Base-by-base conservation (phyloP, 169 alveolate species). In the Babesia divergens region DNA sequence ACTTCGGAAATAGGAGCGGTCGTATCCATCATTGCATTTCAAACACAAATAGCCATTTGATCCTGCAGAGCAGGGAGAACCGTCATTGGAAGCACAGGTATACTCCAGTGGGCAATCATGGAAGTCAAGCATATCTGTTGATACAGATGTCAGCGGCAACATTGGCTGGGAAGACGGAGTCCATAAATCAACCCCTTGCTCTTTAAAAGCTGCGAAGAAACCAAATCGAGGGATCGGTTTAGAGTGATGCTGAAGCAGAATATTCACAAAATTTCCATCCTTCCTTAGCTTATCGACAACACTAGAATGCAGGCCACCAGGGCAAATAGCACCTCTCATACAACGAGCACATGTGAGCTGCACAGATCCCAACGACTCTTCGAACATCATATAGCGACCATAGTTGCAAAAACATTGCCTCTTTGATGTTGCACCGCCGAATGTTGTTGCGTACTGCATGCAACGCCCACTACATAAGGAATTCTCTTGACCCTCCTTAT, bases 401-500 rank as follows among this genome's bases (percentile, higher is more conserved):
- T 62, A 75, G 26, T 66, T 50, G 79, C 93, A 88, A 72, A 88
- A 88, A 50, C 93, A 88, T 32, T 88, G 93, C 58, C 77, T 88
- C 69, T 74, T 68, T 32, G 88, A 81, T 29, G 80, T 79, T 6
- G 93, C 83, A 3, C 93, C 93, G 42, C 84, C 83, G 46, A 74
- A 88, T 16, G 93, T 83, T 22, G 93, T 88, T 14, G 91, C 84
- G 65, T 67, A 83, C 50, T 88, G 89, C 90, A 88, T 83, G 37
- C 93, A 88, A 26, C 89, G 67, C 6, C 93, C 93, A 28, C 89
- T 74, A 72, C 93, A 88, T 9, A 85, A 34, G 22, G 93, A 83
- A 55, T 88, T 84, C 75, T 88, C 93, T 44, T 83, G 82, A 14
- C 89, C 90, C 53, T 88, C 93, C 84, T 88, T 88, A 59, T 82